A percentile compares a stretch with the other conserved stretches of the same genome.
These are phyloP conservation scores for Kodamaea kaohsiungensis DNA, from an alignment of 805 yeast species.

Conservation along the genomic window DNA sequence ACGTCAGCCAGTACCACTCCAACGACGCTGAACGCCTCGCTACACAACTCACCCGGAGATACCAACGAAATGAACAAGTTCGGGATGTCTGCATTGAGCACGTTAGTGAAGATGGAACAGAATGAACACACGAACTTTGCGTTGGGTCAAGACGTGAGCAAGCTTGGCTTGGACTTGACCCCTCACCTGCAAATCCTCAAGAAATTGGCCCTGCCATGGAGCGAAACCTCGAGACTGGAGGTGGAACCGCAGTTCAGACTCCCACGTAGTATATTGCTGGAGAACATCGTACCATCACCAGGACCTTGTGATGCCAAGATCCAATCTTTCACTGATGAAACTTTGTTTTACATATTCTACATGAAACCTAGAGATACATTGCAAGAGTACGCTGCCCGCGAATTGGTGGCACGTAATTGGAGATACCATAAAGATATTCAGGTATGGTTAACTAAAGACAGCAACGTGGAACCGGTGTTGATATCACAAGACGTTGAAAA, in stretches of 20 bases:
- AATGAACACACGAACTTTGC: slow-evolving; percentile 66
- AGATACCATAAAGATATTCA: slow-evolving; percentile 93
- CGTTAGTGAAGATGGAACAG: slow-evolving; percentile 62
- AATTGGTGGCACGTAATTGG: slow-evolving; percentile 92
- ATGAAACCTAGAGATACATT: slow-evolving; percentile 89
- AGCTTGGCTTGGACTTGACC: slow-evolving; percentile 62
- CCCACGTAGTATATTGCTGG: slow-evolving; percentile 49
- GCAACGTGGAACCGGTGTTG: slow-evolving; percentile 83
- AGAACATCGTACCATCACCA: slow-evolving; percentile 39
- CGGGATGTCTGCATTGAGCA: slow-evolving; percentile 66
- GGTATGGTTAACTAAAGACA: slow-evolving; percentile 95
- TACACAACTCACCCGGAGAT: slow-evolving; percentile 1
- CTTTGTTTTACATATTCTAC: slow-evolving; percentile 89
- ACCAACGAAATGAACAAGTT: slow-evolving; percentile 38
- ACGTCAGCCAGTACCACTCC: background rate
- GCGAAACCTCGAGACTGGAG: slow-evolving; percentile 84
- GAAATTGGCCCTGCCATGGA: slow-evolving; percentile 91
- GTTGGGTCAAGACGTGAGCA: slow-evolving; percentile 71
- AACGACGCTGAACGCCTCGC: slow-evolving; percentile 4
- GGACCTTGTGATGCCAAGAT: slow-evolving; percentile 52
- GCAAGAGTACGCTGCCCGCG: slow-evolving; percentile 93
- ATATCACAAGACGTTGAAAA: slow-evolving; percentile 80
- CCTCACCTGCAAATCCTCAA: slow-evolving; percentile 52
- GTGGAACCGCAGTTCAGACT: slow-evolving; percentile 80
- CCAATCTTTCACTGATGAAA: slow-evolving; percentile 78